phyloP scores from a whole-genome alignment of 148 eudicot genomes.

The Camellia sinensis region DNA sequence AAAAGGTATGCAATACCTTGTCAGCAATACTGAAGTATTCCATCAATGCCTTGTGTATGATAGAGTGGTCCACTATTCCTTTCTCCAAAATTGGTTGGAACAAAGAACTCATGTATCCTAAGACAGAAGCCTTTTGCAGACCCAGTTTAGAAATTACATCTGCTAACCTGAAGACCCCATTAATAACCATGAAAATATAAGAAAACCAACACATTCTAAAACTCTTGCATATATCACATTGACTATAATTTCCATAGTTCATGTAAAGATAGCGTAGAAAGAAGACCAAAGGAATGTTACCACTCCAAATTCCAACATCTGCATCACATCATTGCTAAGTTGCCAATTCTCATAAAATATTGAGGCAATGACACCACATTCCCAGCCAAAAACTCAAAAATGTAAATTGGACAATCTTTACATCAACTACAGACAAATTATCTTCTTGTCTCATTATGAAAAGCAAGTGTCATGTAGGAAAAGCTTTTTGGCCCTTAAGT shows the following conservation, averaged over 20 bases:
- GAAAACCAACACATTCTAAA: not conserved
- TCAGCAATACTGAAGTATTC: slow-evolving; percentile 88
- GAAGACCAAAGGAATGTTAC: not conserved
- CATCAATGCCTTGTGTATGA: slow-evolving; percentile 72
- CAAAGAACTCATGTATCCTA: slow-evolving; percentile 70
- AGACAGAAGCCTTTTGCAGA: slow-evolving; percentile 64
- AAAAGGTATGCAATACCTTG: slow-evolving; percentile 40
- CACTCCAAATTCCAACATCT: not conserved
- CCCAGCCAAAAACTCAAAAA: not conserved
- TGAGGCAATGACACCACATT: not conserved
- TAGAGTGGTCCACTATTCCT: slow-evolving; percentile 93
- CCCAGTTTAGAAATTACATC: slow-evolving; percentile 76
- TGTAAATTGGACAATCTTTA: not conserved
- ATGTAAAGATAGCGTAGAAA: not conserved
- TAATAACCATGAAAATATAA: not conserved
- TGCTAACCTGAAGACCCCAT: slow-evolving; percentile 53
- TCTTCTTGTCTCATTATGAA: not conserved
- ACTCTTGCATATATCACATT: not conserved
- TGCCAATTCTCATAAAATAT: not conserved
- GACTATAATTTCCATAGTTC: not conserved
- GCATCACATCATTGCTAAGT: not conserved
- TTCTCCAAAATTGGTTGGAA: slow-evolving; percentile 89
- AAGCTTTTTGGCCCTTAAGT: not conserved
- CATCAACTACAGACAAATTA: not conserved
- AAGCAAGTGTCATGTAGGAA: not conserved